These are phyloP conservation scores for Lenwebbia sp. DNA, from an alignment of 345 rosid genomes.

Conservation along the genomic window DNA sequence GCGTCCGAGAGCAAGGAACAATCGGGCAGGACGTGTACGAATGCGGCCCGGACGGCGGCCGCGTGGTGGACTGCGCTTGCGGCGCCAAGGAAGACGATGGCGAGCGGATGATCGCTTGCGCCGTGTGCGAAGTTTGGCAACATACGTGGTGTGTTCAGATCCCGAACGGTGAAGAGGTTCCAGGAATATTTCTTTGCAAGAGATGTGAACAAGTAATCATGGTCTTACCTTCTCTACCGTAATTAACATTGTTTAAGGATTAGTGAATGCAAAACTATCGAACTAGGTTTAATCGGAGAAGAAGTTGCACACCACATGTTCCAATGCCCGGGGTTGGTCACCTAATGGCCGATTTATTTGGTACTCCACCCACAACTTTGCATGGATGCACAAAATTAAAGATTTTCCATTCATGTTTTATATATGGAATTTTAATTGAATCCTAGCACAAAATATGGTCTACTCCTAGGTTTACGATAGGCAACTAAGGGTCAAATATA, in stretches of 20 bases:
- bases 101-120: constrained; percentile 73
- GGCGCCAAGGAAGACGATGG: constrained; percentile 79
- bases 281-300: background rate
- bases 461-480: background rate
- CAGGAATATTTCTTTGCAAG: constrained; percentile 71
- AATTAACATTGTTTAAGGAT: background rate
- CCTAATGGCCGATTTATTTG: background rate
- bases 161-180: constrained; percentile 54
- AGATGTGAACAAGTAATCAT: constrained; percentile 69
- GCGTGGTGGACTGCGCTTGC: constrained; percentile 51
- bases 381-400: background rate
- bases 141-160: constrained; percentile 71
- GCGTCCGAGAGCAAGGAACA: constrained; percentile 12
- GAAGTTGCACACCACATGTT: background rate
- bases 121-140: constrained; percentile 87
- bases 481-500: background rate
- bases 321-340: background rate
- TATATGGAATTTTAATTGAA: background rate
- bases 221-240: constrained; percentile 46
- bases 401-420: background rate
- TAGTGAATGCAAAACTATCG: background rate
- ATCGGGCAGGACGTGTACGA: constrained; percentile 14
- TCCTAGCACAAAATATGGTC: background rate
- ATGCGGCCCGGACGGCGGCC: constrained; percentile 4
- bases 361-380: background rate